phyloP scores from a whole-genome alignment of 2,329 filamentous ascomycete genomes.

The Aspergillus pseudonomiae region DNA sequence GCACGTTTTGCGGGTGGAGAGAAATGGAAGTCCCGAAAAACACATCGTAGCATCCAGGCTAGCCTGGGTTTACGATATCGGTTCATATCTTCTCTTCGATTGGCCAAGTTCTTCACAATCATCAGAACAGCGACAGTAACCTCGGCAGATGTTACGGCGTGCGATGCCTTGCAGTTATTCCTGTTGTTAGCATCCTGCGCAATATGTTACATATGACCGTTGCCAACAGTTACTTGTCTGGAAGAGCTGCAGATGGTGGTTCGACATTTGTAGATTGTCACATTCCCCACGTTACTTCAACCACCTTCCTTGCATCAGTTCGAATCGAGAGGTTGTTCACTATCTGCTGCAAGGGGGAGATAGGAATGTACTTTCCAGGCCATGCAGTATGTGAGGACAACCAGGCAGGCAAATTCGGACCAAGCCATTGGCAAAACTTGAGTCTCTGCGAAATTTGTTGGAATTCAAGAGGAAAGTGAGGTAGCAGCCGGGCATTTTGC shows the following conservation, averaged over 20 bases:
- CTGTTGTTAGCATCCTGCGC: not conserved
- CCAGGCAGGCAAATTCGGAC: not conserved
- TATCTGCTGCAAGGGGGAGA: not conserved
- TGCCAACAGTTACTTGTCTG: not conserved
- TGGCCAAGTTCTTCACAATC: not conserved
- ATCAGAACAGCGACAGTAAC: not conserved
- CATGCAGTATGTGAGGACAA: conserved; percentile 6
- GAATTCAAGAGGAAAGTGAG: not conserved
- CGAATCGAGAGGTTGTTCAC: not conserved
- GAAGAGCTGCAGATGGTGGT: not conserved
- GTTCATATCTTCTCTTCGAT: not conserved
- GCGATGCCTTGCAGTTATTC: not conserved
- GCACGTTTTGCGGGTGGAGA: not conserved
- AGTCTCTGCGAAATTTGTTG: not conserved
- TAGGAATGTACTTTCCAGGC: not conserved
- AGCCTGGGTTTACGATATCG: not conserved
- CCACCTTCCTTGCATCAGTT: not conserved
- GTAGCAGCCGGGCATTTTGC: not conserved
- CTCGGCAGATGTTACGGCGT: not conserved
- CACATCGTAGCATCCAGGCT: not conserved
- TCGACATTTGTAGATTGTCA: not conserved
- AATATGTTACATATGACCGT: not conserved
- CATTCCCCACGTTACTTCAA: conserved; percentile 1
- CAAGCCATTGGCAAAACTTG: not conserved
- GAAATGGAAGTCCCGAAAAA: not conserved